Evolutionary conservation across 2,329 filamentous ascomycete genomes (phyloP).

Genomic region (Trichophyton rubrum): DNA sequence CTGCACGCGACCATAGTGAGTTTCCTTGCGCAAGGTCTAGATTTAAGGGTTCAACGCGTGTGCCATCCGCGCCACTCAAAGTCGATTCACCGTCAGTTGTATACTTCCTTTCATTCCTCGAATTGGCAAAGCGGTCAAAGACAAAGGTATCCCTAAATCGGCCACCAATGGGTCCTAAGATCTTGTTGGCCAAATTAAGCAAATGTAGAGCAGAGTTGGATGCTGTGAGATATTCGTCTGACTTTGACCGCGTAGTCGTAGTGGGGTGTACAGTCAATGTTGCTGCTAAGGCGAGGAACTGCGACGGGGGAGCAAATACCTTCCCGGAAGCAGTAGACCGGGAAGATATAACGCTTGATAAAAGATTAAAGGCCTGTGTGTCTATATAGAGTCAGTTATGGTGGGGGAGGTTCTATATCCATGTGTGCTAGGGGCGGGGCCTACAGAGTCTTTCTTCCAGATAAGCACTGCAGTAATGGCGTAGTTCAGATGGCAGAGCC

Average conservation of each 20-base stretch:
- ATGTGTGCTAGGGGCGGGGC: constrained; percentile 5
- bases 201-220: constrained; percentile 57
- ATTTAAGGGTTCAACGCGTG: constrained; percentile 31
- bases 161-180: constrained; percentile 58
- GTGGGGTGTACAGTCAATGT: constrained; percentile 73
- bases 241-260: constrained; percentile 60
- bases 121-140: constrained; percentile 40
- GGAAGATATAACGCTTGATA: constrained; percentile 36
- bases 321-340: constrained; percentile 31
- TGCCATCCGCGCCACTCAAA: neutral
- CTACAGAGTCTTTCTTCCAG: constrained; percentile 62
- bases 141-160: constrained; percentile 58
- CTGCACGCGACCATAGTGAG: constrained; percentile 61
- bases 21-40: constrained; percentile 50
- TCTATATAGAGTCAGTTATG: constrained; percentile 28
- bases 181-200: constrained; percentile 52
- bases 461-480: constrained; percentile 56
- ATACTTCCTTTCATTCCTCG: constrained; percentile 22
- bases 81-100: constrained; percentile 16
- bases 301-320: constrained; percentile 54
- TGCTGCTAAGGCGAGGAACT: constrained; percentile 62
- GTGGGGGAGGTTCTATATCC: constrained; percentile 1
- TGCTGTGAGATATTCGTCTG: constrained; percentile 48
- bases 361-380: constrained; percentile 48
- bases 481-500: constrained; percentile 50